Evolutionary conservation across 1,284 basidiomycete species (phyloP), one percentile per base, ranked within the genome.

Genomic region (Tilletia walkeri): DNA sequence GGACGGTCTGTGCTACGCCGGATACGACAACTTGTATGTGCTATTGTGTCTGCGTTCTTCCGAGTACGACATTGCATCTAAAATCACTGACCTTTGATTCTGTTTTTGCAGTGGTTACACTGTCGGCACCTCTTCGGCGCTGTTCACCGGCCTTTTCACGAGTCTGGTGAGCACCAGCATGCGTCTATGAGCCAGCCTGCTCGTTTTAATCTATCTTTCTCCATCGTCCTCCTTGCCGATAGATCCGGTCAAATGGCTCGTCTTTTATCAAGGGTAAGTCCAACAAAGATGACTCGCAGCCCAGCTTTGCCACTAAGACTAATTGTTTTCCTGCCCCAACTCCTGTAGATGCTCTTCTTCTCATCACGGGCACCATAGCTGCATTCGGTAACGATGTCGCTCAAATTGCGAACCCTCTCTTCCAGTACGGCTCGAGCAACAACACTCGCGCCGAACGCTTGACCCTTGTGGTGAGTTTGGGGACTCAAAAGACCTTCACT

Each of bases 71-170:
- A 30, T 30, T 30, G 24, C 24, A 30, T 30, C 24, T 30, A 30
- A 30, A 30, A 30, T 2, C 24, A 30, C 2, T 30, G 24, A 30
- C 24, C 24, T 41, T 30, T 20, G 61, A 18, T 30, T 65, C 30
- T 53, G 50, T 18, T 9, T 45, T 53, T 53, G 50, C 16, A 53
- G 50, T 41, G 76, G 76, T 10, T 81, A 72, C 72, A 72, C 72
- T 4, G 72, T 78, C 14, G 81, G 80, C 9, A 84, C 76, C 34
- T 77, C 67, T 38, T 84, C 73, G 56, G 84, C 80, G 49, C 80
- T 85, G 3, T 85, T 85, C 71, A 84, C 84, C 61, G 78, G 80
- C 1, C 70, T 85, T 54, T 78, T 86, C 72, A 68, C 70, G 54
- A 74, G 47, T 18, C 50, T 53, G 16, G 50, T 53, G 20, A 53